These are phyloP conservation scores for Sextonia rubra DNA, from an alignment of 164 flowering plant species.

Conservation along the genomic window DNA sequence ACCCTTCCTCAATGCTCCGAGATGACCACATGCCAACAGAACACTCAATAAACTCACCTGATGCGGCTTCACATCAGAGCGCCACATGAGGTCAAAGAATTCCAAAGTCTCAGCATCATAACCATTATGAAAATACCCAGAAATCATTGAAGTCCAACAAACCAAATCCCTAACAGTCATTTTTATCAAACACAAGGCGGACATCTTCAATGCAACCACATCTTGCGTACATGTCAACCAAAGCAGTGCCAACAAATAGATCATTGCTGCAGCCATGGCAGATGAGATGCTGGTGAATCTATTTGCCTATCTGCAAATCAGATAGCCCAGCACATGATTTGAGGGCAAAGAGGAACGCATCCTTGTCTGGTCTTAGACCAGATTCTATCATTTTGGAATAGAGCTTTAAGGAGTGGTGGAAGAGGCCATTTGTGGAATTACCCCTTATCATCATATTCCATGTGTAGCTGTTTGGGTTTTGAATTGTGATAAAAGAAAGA, in stretches of 20 bases:
- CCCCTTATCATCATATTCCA: constrained; percentile 16
- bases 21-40: constrained; percentile 16
- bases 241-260: constrained; percentile 11
- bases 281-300: constrained; percentile 15
- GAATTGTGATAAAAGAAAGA: background rate
- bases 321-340: constrained; percentile 17
- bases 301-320: constrained; percentile 12
- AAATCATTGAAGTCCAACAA: constrained; percentile 20
- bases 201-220: constrained; percentile 12
- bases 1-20: constrained; percentile 17
- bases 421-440: constrained; percentile 10
- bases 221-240: constrained; percentile 16
- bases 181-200: constrained; percentile 16
- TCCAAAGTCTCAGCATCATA: constrained; percentile 10
- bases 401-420: constrained; percentile 3
- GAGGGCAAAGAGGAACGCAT: constrained; percentile 16
- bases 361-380: constrained; percentile 14
- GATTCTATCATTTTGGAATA: constrained; percentile 5
- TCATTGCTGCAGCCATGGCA: constrained; percentile 12
- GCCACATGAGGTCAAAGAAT: constrained; percentile 12
- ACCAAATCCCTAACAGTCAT: constrained; percentile 16
- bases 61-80: constrained; percentile 10
- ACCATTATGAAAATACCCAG: constrained; percentile 19
- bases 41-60: constrained; percentile 18
- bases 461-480: constrained; percentile 8